Evolutionary conservation across 2,329 filamentous ascomycete species (phyloP).

Genomic region (Fusarium aywerte): DNA sequence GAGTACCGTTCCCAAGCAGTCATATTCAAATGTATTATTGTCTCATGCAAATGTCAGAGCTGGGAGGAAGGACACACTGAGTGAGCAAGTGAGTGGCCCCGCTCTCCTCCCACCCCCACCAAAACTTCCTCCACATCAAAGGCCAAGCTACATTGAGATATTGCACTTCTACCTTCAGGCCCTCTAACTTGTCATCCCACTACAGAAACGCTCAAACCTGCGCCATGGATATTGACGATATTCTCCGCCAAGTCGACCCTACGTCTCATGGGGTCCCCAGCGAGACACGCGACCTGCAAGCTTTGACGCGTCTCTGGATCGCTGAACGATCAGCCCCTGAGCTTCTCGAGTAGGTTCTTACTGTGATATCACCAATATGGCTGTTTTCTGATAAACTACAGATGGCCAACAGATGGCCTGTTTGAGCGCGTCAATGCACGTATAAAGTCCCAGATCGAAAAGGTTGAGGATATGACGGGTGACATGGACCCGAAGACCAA

Average conservation of each 20-base stretch:
- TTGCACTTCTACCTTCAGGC: not conserved
- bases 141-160: slow-evolving; percentile 1
- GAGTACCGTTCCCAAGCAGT: too few relatives aligned
- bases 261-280: slow-evolving; percentile 63
- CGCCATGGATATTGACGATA: slow-evolving; percentile 82
- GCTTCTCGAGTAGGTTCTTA: slow-evolving; percentile 73
- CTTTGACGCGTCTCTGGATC: slow-evolving; percentile 90
- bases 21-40: not conserved
- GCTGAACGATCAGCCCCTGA: slow-evolving; percentile 91
- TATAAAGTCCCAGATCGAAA: slow-evolving; percentile 75
- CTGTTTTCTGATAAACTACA: slow-evolving; percentile 43
- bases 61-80: not conserved
- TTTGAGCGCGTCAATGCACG: slow-evolving; percentile 84
- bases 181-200: not conserved
- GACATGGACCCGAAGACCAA: slow-evolving; percentile 91
- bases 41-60: not conserved
- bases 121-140: slow-evolving; percentile 13
- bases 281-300: slow-evolving; percentile 81
- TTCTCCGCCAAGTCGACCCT: slow-evolving; percentile 78
- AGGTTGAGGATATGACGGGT: slow-evolving; percentile 80
- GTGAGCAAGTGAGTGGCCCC: slow-evolving; percentile 7
- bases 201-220: too few relatives aligned
- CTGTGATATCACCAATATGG: not conserved
- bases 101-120: slow-evolving; percentile 36
- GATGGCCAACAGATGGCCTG: slow-evolving; percentile 75